Percentiles rank a stretch among this genome's conserved stretches.
Conservation (phyloP, 1,284 basidiomycete species). For the Leccinum angustisporum region DNA sequence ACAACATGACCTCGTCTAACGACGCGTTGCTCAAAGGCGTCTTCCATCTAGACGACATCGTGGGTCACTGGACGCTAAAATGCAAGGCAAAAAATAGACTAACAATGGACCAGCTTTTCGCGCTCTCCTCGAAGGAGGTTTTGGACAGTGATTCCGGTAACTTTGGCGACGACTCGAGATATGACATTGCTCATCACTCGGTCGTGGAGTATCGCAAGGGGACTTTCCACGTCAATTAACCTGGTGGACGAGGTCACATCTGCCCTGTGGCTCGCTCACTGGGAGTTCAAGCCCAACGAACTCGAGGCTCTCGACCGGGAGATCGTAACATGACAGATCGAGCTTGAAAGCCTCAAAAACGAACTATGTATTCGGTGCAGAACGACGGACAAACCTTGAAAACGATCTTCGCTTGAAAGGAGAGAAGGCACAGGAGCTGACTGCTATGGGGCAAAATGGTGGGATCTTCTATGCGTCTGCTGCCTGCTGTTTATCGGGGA, state of each 20-base stretch:
- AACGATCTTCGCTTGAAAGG: slow-evolving; percentile 58
- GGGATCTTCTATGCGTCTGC: not conserved
- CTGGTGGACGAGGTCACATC: slow-evolving; percentile 69
- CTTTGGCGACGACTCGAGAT: slow-evolving; percentile 83
- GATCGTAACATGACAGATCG: slow-evolving; percentile 67
- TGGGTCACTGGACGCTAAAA: slow-evolving; percentile 1
- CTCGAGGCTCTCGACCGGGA: slow-evolving; percentile 83
- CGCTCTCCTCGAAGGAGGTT: slow-evolving; percentile 87
- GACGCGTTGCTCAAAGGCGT: slow-evolving; percentile 69
- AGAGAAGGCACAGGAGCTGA: slow-evolving; percentile 61
- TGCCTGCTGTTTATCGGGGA: not conserved
- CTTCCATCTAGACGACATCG: slow-evolving; percentile 72
- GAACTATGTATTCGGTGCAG: slow-evolving; percentile 83
- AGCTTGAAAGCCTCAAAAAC: slow-evolving; percentile 86
- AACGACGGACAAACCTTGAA: slow-evolving; percentile 71
- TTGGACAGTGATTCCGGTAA: slow-evolving; percentile 90
- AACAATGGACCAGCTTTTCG: slow-evolving; percentile 87
- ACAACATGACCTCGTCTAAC: slow-evolving; percentile 90
- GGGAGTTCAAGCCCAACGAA: slow-evolving; percentile 86
- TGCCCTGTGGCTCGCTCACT: slow-evolving; percentile 83
- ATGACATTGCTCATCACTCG: slow-evolving; percentile 76
- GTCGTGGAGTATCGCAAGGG: slow-evolving; percentile 75
- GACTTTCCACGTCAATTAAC: slow-evolving; percentile 36
- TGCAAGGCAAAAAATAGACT: slow-evolving; percentile 27
- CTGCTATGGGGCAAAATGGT: slow-evolving; percentile 74